Evolutionary conservation across 73 alveolate species (phyloP).

Genomic region (Tetrahymena malaccensis): DNA sequence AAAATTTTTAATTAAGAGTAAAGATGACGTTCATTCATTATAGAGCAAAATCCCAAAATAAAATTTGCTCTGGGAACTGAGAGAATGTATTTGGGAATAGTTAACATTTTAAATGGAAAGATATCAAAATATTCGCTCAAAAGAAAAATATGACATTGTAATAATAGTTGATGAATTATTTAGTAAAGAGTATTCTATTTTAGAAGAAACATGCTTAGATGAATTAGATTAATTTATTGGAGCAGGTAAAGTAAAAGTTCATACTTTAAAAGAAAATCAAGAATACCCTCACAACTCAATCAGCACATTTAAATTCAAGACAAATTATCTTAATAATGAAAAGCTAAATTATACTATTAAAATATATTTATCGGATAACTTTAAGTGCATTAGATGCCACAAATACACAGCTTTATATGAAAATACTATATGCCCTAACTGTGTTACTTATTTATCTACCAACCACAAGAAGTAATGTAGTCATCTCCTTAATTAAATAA

Average conservation of each 20-base stretch:
- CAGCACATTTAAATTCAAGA: background rate
- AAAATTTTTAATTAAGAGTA: background rate
- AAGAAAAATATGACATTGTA: background rate
- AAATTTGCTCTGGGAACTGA: background rate
- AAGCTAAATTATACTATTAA: background rate
- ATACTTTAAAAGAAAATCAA: background rate
- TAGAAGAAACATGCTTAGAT: background rate
- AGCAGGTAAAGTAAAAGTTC: background rate
- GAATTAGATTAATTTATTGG: background rate
- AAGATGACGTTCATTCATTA: background rate
- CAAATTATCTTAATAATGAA: background rate
- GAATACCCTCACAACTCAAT: background rate
- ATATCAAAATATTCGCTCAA: background rate
- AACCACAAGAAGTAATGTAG: background rate
- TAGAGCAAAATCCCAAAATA: background rate
- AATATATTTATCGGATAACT: background rate
- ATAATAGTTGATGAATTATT: background rate
- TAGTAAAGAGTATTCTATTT: background rate
- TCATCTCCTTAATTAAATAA: background rate
- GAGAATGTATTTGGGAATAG: background rate
- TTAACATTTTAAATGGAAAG: background rate
- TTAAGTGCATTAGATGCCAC: background rate
- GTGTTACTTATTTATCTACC: background rate
- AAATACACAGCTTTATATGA: background rate
- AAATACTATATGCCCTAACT: background rate